These are phyloP conservation scores for Neophaeococcomyces aloes DNA, from an alignment of 2,329 filamentous ascomycete species.

Conservation along the genomic window DNA sequence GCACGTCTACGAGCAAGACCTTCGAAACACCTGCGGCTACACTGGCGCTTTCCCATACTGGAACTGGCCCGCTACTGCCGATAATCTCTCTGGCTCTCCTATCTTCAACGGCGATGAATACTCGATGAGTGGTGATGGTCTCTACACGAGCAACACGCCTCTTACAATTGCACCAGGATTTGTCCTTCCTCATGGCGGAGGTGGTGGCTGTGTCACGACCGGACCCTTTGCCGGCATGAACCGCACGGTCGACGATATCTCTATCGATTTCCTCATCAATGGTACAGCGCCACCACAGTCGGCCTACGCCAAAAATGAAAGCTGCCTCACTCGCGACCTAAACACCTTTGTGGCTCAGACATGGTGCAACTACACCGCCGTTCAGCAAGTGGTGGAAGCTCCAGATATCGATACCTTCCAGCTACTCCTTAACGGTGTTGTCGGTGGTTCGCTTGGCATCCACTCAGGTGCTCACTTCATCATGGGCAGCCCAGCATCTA, in stretches of 20 bases:
- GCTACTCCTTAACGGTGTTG: constrained; percentile 17
- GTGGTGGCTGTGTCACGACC: constrained; percentile 22
- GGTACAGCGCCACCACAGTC: constrained; percentile 18
- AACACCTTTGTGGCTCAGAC: constrained; percentile 19
- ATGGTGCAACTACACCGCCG: constrained; percentile 17
- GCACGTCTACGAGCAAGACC: constrained; percentile 34
- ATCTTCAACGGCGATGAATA: constrained; percentile 31
- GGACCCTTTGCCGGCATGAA: constrained; percentile 22
- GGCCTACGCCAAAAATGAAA: constrained; percentile 17
- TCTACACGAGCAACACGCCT: constrained; percentile 12
- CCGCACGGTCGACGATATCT: constrained; percentile 18
- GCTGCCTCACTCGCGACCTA: constrained; percentile 21
- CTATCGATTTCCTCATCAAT: constrained; percentile 13
- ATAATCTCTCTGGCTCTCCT: constrained; percentile 24
- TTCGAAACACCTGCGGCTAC: constrained; percentile 37
- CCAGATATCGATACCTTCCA: constrained; percentile 13
- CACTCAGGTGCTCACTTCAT: constrained; percentile 23
- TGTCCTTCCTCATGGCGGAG: constrained; percentile 20
- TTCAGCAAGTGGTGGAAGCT: constrained; percentile 13
- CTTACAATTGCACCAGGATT: constrained; percentile 14
- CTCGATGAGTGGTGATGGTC: constrained; percentile 28
- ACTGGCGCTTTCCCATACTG: constrained; percentile 36
- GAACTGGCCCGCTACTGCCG: constrained; percentile 28
- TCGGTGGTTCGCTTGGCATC: constrained; percentile 17
- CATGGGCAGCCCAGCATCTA: constrained; percentile 18